Conservation (phyloP, 495 filamentous ascomycete genomes). For the Aspergillus steynii region DNA sequence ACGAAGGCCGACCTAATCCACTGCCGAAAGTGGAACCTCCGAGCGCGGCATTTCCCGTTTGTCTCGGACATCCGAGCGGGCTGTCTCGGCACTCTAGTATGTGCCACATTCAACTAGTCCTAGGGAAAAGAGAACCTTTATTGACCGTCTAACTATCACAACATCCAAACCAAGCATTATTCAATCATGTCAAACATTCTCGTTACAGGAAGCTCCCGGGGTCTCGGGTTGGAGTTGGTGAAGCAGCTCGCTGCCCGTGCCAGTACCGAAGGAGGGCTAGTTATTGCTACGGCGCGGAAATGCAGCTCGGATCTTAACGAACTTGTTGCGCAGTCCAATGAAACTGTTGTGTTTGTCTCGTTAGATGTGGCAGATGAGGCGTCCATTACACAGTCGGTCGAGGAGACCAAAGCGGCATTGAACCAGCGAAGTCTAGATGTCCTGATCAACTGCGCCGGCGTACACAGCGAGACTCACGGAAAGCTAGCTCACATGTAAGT, state of each 20-base stretch:
- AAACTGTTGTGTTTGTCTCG: conserved; percentile 39
- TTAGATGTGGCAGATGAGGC: conserved; percentile 40
- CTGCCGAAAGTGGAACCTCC: too few relatives aligned
- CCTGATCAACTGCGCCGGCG: conserved; percentile 49
- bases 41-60: too few relatives aligned
- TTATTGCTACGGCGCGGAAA: conserved; percentile 35
- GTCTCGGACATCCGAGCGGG: too few relatives aligned
- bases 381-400: conserved; percentile 37
- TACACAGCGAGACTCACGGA: conserved; percentile 18
- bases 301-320: conserved; percentile 28
- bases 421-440: conserved; percentile 41
- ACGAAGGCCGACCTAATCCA: too few relatives aligned
- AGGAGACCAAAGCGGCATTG: conserved; percentile 29
- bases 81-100: too few relatives aligned
- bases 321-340: conserved; percentile 14
- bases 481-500: conserved; percentile 25
- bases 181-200: too few relatives aligned
- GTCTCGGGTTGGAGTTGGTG: conserved; percentile 28
- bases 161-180: too few relatives aligned
- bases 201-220: too few relatives aligned
- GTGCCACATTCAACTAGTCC: too few relatives aligned
- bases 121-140: too few relatives aligned
- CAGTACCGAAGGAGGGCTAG: conserved; percentile 26
- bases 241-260: conserved; percentile 21
- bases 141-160: too few relatives aligned